phyloP scores from a whole-genome alignment of 805 yeast genomes.

The Candida tammaniensis region DNA sequence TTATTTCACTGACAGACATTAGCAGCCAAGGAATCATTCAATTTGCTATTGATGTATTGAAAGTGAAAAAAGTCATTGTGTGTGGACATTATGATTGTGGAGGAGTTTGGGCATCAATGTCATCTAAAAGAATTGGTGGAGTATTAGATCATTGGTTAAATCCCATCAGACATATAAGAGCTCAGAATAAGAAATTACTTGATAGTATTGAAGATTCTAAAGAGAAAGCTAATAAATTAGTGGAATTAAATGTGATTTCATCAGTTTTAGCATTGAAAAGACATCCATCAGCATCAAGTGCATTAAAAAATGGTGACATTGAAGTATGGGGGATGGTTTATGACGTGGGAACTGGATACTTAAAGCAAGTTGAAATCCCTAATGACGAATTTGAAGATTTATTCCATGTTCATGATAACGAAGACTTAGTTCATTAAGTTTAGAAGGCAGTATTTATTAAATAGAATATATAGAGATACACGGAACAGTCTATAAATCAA shows the following conservation, averaged over 20 bases:
- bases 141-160: conserved; percentile 71
- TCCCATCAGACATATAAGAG: conserved; percentile 66
- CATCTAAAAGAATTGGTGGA: conserved; percentile 62
- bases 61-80: conserved; percentile 75
- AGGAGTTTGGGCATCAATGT: conserved; percentile 79
- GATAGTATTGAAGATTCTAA: conserved; percentile 43
- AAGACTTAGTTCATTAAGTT: conserved; percentile 12
- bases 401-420: conserved; percentile 37
- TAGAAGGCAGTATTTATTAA: conserved; percentile 1
- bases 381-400: conserved; percentile 43
- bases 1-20: conserved; percentile 67
- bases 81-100: conserved; percentile 98
- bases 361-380: conserved; percentile 41
- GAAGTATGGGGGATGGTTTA: conserved; percentile 83
- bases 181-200: conserved; percentile 51
- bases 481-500: not conserved
- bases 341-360: conserved; percentile 74
- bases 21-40: conserved; percentile 78
- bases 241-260: conserved; percentile 71
- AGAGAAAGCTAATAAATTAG: conserved; percentile 57
- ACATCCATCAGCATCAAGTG: conserved; percentile 67
- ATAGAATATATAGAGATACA: not conserved
- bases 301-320: conserved; percentile 57
- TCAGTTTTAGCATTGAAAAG: conserved; percentile 67
- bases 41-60: conserved; percentile 80